Evolutionary conservation across 2,329 filamentous ascomycete genomes (phyloP), one percentile per base, ranked within the genome.

Genomic region (Aciculosporium take): DNA sequence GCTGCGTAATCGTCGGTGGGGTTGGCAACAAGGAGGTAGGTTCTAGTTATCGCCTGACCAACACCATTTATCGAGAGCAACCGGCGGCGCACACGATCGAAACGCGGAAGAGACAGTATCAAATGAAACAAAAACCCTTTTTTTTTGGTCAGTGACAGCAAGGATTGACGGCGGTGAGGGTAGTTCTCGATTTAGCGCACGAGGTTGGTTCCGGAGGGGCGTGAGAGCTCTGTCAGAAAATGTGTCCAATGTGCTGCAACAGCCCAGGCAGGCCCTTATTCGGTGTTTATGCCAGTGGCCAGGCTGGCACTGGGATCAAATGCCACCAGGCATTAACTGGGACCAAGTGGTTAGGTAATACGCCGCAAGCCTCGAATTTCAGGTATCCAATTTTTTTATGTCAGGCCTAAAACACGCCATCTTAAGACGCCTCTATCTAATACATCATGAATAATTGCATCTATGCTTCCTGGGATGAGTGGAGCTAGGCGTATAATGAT

Each of bases 341-440:
- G 12, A 37, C 15, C n/a, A 29, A 3, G 27, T 29, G 27, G 27
- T 10, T n/a, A 13, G 10, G 27, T 10, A n/a, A 6, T 10, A 13
- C 4, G 10, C 3, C 5, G 17, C 3, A 3, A 15, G 47, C 47
- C 47, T 49, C 37, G 40, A 28, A 40, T 44, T 10, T 46, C 41
- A 48, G 47, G 47, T 42, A 40, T 46, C 46, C 42, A 45, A 17
- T 23, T 30, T 18, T 33, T 30, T 36, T 25, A n/a, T n/a, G n/a
- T n/a, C n/a, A n/a, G n/a, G n/a, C n/a, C n/a, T n/a, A n/a, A n/a
- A n/a, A n/a, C n/a, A n/a, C n/a, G n/a, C n/a, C n/a, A n/a, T n/a
- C n/a, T n/a, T n/a, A n/a, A n/a, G n/a, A n/a, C n/a, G n/a, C n/a
- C n/a, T n/a, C n/a, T n/a, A n/a, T n/a, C n/a, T n/a, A n/a, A n/a